Evolutionary conservation across 345 rosid genomes (phyloP), one percentile per base, ranked within the genome.

Genomic region (Rhizophora apiculata): DNA sequence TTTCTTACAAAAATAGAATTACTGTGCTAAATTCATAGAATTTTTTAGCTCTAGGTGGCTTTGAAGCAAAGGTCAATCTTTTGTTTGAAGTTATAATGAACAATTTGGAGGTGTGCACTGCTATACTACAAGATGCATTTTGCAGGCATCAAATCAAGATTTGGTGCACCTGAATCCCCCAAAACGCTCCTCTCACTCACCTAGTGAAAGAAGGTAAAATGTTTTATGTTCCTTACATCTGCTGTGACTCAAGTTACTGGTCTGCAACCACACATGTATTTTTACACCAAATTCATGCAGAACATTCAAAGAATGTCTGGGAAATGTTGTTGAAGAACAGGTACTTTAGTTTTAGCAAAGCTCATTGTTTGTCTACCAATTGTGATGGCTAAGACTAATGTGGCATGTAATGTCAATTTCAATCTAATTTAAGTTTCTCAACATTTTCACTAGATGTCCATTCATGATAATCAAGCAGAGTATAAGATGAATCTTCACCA

Each of bases 141-240:
- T 68, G 62, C 83, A 92, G 99, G 85, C 78, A 61, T 70, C 85
- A 67, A 74, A 78, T 72, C 72, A 68, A 57, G 76, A 78, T 67
- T 19, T 26, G 8, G 6, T 58, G 46, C 71, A 81, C 57, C 8
- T 79, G 79, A 82, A 75, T 76, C 83, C 88, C 60, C 82, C 61
- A 26, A 92, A 92, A 80, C 89, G 85, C 27, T 74, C 82, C 63
- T 87, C 91, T 52, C 78, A 59, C 65, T 73, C 86, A 70, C 94
- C 89, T 6, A 85, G 64, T 49, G 83, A 82, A 81, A 86, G 65
- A 85, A 85, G 98, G 99, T 92, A 29, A 29, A 52, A 64, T 68
- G 11, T 51, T 59, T 62, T 65, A 16, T 52, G 54, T 61, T 21
- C 52, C 55, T 57, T 22, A 26, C 16, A 6, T 27, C 22, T 56